phyloP scores from a whole-genome alignment of 106 monocot genomes.

The Ottelia alismoides region DNA sequence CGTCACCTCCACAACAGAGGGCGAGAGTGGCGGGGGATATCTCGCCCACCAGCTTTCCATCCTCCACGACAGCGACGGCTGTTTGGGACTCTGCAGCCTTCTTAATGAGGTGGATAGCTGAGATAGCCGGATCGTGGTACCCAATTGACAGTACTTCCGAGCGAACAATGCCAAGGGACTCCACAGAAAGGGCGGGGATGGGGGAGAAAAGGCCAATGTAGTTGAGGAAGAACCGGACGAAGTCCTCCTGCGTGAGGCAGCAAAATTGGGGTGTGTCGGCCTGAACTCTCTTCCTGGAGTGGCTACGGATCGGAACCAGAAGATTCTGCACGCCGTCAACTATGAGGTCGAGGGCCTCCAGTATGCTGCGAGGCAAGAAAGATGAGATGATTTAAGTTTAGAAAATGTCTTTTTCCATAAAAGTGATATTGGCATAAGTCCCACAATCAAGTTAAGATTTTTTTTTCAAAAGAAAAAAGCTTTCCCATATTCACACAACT shows the following conservation, averaged over 20 bases:
- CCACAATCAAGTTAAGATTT: no score
- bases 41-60: constrained; percentile 47
- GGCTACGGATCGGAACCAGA: constrained; percentile 34
- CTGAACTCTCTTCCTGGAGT: constrained; percentile 8
- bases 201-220: constrained; percentile 49
- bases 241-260: no score
- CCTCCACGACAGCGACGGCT: constrained; percentile 47
- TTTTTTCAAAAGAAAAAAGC: no score
- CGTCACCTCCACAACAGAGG: constrained; percentile 44
- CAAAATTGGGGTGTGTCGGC: constrained; percentile 13
- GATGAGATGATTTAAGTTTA: no score
- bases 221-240: no score
- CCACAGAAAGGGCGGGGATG: constrained; percentile 27
- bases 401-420: no score
- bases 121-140: constrained; percentile 32
- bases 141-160: constrained; percentile 27
- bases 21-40: constrained; percentile 46
- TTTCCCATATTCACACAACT: neutral
- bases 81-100: constrained; percentile 29
- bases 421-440: no score
- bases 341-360: constrained; percentile 37
- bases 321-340: constrained; percentile 21
- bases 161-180: constrained; percentile 39
- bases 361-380: constrained; percentile 28
- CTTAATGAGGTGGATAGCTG: constrained; percentile 30